Conservation (phyloP, 352 stramenopile species). For the Phytophthora ohioensis region DNA sequence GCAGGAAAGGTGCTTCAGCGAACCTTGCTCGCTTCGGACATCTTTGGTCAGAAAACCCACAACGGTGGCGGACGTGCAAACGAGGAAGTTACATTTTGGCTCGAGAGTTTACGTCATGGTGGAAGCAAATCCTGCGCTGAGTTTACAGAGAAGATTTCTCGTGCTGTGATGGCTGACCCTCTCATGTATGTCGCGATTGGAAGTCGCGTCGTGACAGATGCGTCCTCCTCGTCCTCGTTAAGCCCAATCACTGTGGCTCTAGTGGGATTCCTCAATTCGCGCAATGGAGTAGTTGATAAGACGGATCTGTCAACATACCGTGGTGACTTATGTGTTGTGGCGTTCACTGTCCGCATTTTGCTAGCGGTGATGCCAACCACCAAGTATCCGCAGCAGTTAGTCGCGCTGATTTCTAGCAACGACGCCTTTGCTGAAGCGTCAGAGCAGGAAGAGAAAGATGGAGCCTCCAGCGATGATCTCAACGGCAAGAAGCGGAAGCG, state of each 20-base stretch:
- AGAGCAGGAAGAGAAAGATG: conserved; percentile 12
- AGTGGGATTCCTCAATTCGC: conserved; percentile 54
- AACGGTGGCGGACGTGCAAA: conserved; percentile 29
- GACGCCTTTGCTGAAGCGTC: conserved; percentile 16
- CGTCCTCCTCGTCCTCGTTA: conserved; percentile 24
- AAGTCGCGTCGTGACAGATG: conserved; percentile 22
- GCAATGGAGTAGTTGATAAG: conserved; percentile 5
- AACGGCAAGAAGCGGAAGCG: conserved; percentile 40
- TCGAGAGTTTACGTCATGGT: conserved; percentile 60
- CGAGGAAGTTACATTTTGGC: conserved; percentile 74
- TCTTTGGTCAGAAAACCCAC: conserved; percentile 56
- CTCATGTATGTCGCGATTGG: conserved; percentile 55
- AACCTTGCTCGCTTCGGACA: conserved; percentile 57
- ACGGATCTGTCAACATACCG: conserved; percentile 31
- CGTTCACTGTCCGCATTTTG: conserved; percentile 56
- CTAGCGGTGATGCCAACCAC: conserved; percentile 46
- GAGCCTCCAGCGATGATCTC: conserved; percentile 7
- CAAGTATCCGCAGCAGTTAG: conserved; percentile 47
- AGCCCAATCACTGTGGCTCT: conserved; percentile 64
- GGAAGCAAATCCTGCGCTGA: conserved; percentile 43
- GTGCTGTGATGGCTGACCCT: conserved; percentile 55
- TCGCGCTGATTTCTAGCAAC: conserved; percentile 51
- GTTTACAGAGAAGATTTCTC: conserved; percentile 59
- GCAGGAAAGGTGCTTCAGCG: conserved; percentile 59
- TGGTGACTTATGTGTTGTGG: conserved; percentile 35